Conservation (phyloP, 805 yeast genomes). For the Huiozyma naganishii region DNA sequence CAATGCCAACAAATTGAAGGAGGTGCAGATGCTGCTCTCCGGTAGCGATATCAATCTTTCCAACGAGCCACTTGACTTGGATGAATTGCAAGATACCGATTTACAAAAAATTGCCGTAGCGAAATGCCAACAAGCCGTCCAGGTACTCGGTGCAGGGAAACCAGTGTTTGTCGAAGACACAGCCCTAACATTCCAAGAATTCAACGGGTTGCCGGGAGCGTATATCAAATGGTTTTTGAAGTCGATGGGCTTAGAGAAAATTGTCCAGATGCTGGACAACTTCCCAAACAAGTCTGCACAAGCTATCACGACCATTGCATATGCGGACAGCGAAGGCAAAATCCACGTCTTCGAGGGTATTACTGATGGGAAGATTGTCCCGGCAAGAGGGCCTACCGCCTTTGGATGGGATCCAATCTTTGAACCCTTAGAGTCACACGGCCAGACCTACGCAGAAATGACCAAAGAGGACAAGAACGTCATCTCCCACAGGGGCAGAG, state of each 20-base stretch:
- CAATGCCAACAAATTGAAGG: slow-evolving; percentile 76
- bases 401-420: slow-evolving; percentile 96
- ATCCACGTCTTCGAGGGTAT: slow-evolving; percentile 78
- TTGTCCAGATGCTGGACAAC: slow-evolving; percentile 66
- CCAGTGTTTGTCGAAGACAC: slow-evolving; percentile 96
- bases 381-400: slow-evolving; percentile 61
- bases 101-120: slow-evolving; percentile 70
- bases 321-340: slow-evolving; percentile 72
- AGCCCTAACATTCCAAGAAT: slow-evolving; percentile 72
- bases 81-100: slow-evolving; percentile 80
- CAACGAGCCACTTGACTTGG: slow-evolving; percentile 66
- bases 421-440: slow-evolving; percentile 49
- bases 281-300: slow-evolving; percentile 78
- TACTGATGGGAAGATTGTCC: slow-evolving; percentile 72
- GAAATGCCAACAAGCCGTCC: slow-evolving; percentile 64
- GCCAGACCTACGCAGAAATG: slow-evolving; percentile 86
- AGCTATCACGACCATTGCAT: slow-evolving; percentile 90
- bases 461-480: slow-evolving; percentile 61
- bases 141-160: slow-evolving; percentile 42
- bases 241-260: slow-evolving; percentile 61
- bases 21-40: slow-evolving; percentile 62
- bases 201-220: slow-evolving; percentile 88
- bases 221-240: slow-evolving; percentile 87
- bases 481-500: slow-evolving; percentile 81
- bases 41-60: slow-evolving; percentile 31